Base-by-base conservation (phyloP, 352 stramenopile species). In the Discostella stelligera region DNA sequence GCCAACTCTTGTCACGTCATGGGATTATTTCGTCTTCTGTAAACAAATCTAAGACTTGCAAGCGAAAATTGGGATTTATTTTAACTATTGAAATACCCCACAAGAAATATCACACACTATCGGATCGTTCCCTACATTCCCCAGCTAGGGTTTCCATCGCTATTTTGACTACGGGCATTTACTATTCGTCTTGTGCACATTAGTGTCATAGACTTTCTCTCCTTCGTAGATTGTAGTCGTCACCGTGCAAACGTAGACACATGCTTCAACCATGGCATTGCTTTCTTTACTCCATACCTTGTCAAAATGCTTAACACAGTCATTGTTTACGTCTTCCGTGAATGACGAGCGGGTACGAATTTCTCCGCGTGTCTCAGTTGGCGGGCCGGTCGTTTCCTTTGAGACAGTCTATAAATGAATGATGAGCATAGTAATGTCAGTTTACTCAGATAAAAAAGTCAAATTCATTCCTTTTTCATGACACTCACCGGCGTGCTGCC, bases 161-260 rank as follows among this genome's bases (percentile, higher is more conserved):
- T 41, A 9, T 9, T 41, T 41, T 41, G 32, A 44, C 13, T 59
- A 60, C 4, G 60, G 44, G 41, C 60, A 67, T 30, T 54, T 44
- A n/a, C 13, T 21, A 37, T 67, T 20, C 11, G 41, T 67, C 13
- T 20, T 58, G 6, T 67, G n/a, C 44, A 67, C 60, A 30, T 55
- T 50, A 13, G 41, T 56, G n/a, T 58, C 27, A 30, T 14, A 48
- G 5, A 44, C 16, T 7, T 48, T n/a, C 53, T 54, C 44, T n/a
- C 60, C 44, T 21, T 67, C 44, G n/a, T 48, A 67, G 18, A 48
- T 58, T 5, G 46, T 67, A 8, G 25, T 56, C 18, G 41, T 67
- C 16, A 48, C 30, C 0, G 60, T 67, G 44, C 60, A 67, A 20
- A 67, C 60, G 21, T 67, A 58, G 44, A 67, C 60, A 67, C 60